A percentile compares a stretch with the other conserved stretches of the same genome.
Evolutionary conservation across 192 early-diverging fungal species (phyloP).

Genomic region (Mortierella antarctica): DNA sequence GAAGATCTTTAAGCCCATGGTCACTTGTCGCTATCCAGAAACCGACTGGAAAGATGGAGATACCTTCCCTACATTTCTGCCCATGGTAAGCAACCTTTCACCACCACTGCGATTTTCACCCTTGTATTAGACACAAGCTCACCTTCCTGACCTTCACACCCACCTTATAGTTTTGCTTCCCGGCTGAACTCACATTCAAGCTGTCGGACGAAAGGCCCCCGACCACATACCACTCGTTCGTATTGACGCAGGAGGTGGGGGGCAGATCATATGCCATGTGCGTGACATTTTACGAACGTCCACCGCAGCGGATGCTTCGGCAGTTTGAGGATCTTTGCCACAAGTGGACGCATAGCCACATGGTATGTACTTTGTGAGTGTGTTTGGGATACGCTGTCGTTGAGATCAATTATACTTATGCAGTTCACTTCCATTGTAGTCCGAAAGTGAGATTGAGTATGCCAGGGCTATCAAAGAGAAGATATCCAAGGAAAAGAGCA

Average conservation of each 20-base stretch:
- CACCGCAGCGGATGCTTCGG: conserved; percentile 22
- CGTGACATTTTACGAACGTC: conserved; percentile 53
- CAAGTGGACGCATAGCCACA: conserved; percentile 26
- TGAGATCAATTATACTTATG: too few species aligned
- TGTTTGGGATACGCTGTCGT: neutral
- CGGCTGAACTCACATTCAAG: conserved; percentile 43
- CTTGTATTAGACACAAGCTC: neutral
- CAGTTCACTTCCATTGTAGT: neutral
- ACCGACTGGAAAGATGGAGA: conserved; percentile 41
- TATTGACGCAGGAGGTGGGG: conserved; percentile 55
- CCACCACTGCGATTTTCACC: neutral
- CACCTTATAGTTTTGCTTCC: conserved; percentile 54
- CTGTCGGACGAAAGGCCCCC: conserved; percentile 32
- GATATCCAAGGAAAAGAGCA: conserved; percentile 19
- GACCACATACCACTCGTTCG: conserved; percentile 54
- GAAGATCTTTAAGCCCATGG: conserved; percentile 24
- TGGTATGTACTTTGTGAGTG: conserved; percentile 14
- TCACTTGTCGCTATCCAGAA: conserved; percentile 47
- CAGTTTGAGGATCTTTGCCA: conserved; percentile 34
- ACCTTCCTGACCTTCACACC: neutral
- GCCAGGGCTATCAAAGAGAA: conserved; percentile 37
- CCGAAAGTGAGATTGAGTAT: conserved; percentile 50
- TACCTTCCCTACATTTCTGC: conserved; percentile 27
- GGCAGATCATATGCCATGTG: conserved; percentile 51
- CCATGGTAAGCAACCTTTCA: conserved; percentile 16